Percentiles rank a stretch among this genome's conserved stretches.
Conservation (phyloP, 2,329 filamentous ascomycete genomes). For the Setomelanomma holmii region DNA sequence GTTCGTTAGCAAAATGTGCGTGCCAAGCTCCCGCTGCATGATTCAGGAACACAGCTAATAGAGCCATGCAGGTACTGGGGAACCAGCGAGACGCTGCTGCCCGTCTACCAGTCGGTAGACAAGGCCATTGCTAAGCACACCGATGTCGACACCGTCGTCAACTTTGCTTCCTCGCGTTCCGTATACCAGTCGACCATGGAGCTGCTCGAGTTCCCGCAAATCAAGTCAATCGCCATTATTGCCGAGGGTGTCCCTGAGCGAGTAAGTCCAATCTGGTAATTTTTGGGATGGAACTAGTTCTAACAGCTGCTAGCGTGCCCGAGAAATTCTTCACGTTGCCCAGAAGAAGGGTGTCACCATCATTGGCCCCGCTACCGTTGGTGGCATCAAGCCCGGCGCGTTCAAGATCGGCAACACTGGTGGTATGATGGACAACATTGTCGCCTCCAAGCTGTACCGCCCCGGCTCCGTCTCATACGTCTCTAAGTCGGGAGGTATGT, state of each 20-base stretch:
- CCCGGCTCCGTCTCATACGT: slow-evolving; percentile 98
- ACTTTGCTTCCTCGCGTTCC: slow-evolving; percentile 98
- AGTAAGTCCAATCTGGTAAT: slow-evolving; percentile 63
- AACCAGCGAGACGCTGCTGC: slow-evolving; percentile 97
- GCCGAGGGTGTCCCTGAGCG: slow-evolving; percentile 98
- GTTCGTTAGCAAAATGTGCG: slow-evolving; percentile 99
- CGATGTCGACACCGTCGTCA: slow-evolving; percentile 97
- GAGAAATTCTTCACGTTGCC: slow-evolving; percentile 95
- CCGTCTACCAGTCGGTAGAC: slow-evolving; percentile 92
- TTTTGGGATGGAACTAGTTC: background rate
- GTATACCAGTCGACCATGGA: slow-evolving; percentile 99
- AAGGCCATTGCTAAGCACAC: slow-evolving; percentile 97
- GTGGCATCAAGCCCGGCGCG: slow-evolving; percentile 98
- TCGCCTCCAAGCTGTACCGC: slow-evolving; percentile 99
- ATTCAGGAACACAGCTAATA: slow-evolving; percentile 22
- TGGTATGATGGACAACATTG: slow-evolving; percentile 99
- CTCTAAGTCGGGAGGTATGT: slow-evolving; percentile 99
- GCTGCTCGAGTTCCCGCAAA: slow-evolving; percentile 94
- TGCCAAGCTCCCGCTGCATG: slow-evolving; percentile 31
- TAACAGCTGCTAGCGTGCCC: slow-evolving; percentile 72
- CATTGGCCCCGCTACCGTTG: slow-evolving; percentile 96
- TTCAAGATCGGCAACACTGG: slow-evolving; percentile 99
- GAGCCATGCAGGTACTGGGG: slow-evolving; percentile 80
- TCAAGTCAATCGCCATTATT: slow-evolving; percentile 99
- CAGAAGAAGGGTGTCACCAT: slow-evolving; percentile 99